Percentiles rank a stretch among this genome's conserved stretches.
Evolutionary conservation across 352 stramenopile genomes (phyloP).

Genomic region (Phytophthora cryptogea): DNA sequence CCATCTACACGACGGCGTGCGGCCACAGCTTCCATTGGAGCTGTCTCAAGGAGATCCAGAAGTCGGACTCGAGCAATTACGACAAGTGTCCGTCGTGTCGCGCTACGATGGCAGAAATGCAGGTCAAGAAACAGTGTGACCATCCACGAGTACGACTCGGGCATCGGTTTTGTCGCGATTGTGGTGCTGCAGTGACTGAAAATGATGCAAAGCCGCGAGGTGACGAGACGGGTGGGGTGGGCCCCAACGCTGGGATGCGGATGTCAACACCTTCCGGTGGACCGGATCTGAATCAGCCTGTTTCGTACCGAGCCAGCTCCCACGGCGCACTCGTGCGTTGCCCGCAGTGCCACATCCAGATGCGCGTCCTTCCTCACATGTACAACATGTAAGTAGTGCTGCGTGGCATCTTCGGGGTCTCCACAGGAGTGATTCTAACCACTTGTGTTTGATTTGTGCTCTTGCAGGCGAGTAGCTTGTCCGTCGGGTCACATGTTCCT

Average conservation of each 20-base stretch:
- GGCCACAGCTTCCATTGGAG: slow-evolving; percentile 88
- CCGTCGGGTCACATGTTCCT: slow-evolving; percentile 87
- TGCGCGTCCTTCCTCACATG: slow-evolving; percentile 88
- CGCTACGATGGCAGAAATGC: slow-evolving; percentile 75
- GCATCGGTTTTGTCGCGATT: slow-evolving; percentile 84
- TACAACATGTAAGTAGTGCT: slow-evolving; percentile 84
- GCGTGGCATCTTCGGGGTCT: neutral
- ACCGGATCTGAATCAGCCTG: slow-evolving; percentile 43
- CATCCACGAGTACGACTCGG: slow-evolving; percentile 80
- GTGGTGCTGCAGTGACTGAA: slow-evolving; percentile 57
- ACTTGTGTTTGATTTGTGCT: slow-evolving; percentile 2
- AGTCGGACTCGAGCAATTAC: slow-evolving; percentile 78
- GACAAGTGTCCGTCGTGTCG: slow-evolving; percentile 87
- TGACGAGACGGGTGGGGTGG: slow-evolving; percentile 35
- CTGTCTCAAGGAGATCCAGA: slow-evolving; percentile 84
- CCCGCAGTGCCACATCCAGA: slow-evolving; percentile 87
- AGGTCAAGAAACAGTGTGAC: slow-evolving; percentile 85
- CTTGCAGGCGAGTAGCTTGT: slow-evolving; percentile 73
- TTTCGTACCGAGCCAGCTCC: slow-evolving; percentile 80
- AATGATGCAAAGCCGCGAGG: slow-evolving; percentile 68
- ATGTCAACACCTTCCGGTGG: slow-evolving; percentile 27
- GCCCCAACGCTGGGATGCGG: slow-evolving; percentile 12
- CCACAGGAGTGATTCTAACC: slow-evolving; percentile 5
- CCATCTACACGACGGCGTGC: slow-evolving; percentile 84
- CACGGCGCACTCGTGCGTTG: slow-evolving; percentile 86